These are phyloP conservation scores for Beauveria sp. DNA, from an alignment of 2,329 filamentous ascomycete species.

Conservation along the genomic window DNA sequence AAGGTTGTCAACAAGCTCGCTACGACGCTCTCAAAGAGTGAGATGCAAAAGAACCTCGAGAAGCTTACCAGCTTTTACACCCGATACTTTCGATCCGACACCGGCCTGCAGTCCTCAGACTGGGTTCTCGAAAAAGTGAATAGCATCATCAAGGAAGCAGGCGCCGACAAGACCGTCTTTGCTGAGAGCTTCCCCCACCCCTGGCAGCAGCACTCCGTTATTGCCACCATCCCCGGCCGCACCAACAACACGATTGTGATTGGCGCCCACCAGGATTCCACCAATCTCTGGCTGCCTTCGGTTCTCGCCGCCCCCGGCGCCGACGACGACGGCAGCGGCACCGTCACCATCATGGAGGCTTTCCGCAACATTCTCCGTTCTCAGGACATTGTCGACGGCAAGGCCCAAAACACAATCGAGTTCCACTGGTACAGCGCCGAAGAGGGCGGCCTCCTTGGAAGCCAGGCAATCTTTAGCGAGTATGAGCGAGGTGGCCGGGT, in stretches of 20 bases:
- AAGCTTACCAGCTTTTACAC: constrained; percentile 74
- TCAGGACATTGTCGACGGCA: constrained; percentile 60
- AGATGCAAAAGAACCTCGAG: constrained; percentile 72
- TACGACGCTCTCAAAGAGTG: constrained; percentile 61
- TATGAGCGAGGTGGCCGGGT: constrained; percentile 69
- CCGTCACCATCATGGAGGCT: constrained; percentile 89
- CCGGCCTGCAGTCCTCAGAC: constrained; percentile 74
- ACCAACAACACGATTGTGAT: constrained; percentile 80
- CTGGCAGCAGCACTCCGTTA: constrained; percentile 87
- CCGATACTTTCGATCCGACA: constrained; percentile 71
- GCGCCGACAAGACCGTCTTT: constrained; percentile 59
- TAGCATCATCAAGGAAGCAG: constrained; percentile 61
- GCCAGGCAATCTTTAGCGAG: constrained; percentile 77
- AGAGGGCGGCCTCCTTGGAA: constrained; percentile 79
- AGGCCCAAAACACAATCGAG: constrained; percentile 79
- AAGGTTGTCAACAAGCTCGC: constrained; percentile 61
- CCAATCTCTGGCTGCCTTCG: constrained; percentile 84
- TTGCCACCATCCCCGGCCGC: constrained; percentile 83
- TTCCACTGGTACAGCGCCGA: constrained; percentile 96
- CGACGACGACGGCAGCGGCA: constrained; percentile 91
- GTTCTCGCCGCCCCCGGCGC: constrained; percentile 81
- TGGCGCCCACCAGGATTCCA: constrained; percentile 89
- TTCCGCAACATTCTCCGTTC: constrained; percentile 72
- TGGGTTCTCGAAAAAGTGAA: constrained; percentile 77
- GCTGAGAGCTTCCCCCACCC: constrained; percentile 70